phyloP scores from a whole-genome alignment of 768 basidiomycete genomes.

The Tulasnella sp. region DNA sequence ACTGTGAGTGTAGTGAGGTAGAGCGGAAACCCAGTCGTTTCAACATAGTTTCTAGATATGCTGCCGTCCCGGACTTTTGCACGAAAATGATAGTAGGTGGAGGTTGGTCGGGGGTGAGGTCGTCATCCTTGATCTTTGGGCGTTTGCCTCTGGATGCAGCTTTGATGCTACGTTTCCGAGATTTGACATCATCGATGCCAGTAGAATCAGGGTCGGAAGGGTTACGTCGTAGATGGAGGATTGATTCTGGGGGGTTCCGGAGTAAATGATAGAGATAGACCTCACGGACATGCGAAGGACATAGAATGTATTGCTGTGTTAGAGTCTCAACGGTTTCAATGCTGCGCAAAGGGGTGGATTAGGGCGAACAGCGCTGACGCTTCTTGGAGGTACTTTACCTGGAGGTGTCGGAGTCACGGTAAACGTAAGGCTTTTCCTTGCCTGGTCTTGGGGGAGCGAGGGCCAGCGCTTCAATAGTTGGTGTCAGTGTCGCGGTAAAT shows the following conservation, averaged over 20 bases:
- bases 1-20: constrained; percentile 82
- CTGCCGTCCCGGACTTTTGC: constrained; percentile 71
- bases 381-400: background rate
- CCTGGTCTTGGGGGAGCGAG: constrained; percentile 61
- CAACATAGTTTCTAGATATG: constrained; percentile 71
- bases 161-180: background rate
- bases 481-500: constrained; percentile 90
- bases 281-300: constrained; percentile 91
- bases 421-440: constrained; percentile 77
- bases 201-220: constrained; percentile 36
- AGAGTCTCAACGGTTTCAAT: constrained; percentile 82
- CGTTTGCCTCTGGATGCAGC: constrained; percentile 21
- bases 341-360: constrained; percentile 30
- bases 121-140: constrained; percentile 39
- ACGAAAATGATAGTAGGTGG: constrained; percentile 96
- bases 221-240: constrained; percentile 49
- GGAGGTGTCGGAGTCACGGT: constrained; percentile 31
- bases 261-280: constrained; percentile 82
- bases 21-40: constrained; percentile 70
- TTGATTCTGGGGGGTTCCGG: constrained; percentile 75
- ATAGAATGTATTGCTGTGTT: constrained; percentile 79
- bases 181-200: background rate
- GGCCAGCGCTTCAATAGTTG: constrained; percentile 68
- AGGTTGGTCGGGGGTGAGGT: constrained; percentile 40
- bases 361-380: background rate